Base-by-base conservation (phyloP, 1,284 basidiomycete species). In the Vanrija sp. region DNA sequence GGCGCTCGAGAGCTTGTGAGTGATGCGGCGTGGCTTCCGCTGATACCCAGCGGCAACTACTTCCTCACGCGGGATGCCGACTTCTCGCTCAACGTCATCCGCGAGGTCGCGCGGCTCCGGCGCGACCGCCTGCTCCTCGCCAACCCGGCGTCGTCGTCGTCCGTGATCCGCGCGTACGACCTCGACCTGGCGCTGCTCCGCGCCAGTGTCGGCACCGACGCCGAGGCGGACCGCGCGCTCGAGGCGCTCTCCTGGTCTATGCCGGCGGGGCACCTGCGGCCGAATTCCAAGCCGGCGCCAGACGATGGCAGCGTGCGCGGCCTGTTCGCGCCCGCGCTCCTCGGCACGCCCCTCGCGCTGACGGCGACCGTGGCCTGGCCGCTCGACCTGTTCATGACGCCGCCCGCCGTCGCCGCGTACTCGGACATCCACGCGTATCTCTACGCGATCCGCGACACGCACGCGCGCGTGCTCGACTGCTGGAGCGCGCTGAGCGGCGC, bases 21-120 rank as follows among this genome's bases (percentile, higher is more conserved):
- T 36, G 53, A 56, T 22, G 50, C 45, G 3, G 37, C 42, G 35
- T 22, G 43, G 56, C 3, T 53, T 78, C 3, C n/a, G 8, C 35
- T 46, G 41, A 54, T 49, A 12, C 12, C 16, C 57, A 85, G 84
- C 47, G 88, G 85, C 38, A 84, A 88, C 65, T 92, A 91, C 72
- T 93, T 94, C 67, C 81, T 95, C 12, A 78, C 91, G 43, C 84
- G 90, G 46, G 89, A 93, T 63, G 90, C 90, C 23, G 88, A 93
- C 69, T 93, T 89, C 65, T 81, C 84, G 41, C 78, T 89, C 8
- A 84, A 88, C 0, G 79, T 92, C 37, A 88, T 92, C 47, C 81
- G 85, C 25, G 89, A 92, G 69, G 82, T 93, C 20, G 87, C 89
- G 65, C 83, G 85, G 5, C 79, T 93, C 47, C 89, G 89, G 63